Base-by-base conservation (phyloP, 305 asterid genomes). In the Stenogyne calaminthoides region DNA sequence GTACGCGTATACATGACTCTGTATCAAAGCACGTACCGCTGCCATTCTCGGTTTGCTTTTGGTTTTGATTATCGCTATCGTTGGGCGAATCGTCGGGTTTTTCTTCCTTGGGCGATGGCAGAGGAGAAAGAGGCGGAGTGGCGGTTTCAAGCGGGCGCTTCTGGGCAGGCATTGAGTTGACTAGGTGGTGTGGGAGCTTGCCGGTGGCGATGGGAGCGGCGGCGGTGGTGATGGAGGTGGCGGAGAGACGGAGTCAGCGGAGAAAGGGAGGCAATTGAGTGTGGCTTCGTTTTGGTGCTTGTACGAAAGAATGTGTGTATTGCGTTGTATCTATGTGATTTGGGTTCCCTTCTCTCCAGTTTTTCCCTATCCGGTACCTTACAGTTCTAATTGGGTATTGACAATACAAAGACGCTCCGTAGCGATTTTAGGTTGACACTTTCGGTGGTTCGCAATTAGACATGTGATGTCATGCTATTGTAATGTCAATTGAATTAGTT, bases 91-190 rank as follows among this genome's bases (percentile, higher is more conserved):
- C 91, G 64, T 85, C 90, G 67, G 77, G 71, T 20, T 77, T 78
- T 74, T 82, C 85, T 78, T 78, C 86, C 51, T 76, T 79, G 66
- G 42, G 74, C 80, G 81, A 83, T 25, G 81, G 85, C 65, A 83
- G 78, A 37, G 86, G 84, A 42, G 89, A 71, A 34, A 81, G 83
- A 39, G 87, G 87, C 65, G 91, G 81, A 55, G 88, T 46, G 61
- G 83, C 54, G 47, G 76, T 57, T 64, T 89, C 91, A 22, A 76
- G 81, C 59, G 88, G 76, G 34, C 89, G 95, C 83, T 86, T 92
- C 66, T 88, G 98, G 14, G 97, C 88, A 70, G 98, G 98, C 98
- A 92, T 90, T 92, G 86, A 78, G 74, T 74, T 54, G 75, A 72
- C 62, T 63, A 71, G 59, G 73, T 63, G 82, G 73, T 1, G 74